Conservation (phyloP, 2,329 filamentous ascomycete species). For the Tolypocladium nubicola region DNA sequence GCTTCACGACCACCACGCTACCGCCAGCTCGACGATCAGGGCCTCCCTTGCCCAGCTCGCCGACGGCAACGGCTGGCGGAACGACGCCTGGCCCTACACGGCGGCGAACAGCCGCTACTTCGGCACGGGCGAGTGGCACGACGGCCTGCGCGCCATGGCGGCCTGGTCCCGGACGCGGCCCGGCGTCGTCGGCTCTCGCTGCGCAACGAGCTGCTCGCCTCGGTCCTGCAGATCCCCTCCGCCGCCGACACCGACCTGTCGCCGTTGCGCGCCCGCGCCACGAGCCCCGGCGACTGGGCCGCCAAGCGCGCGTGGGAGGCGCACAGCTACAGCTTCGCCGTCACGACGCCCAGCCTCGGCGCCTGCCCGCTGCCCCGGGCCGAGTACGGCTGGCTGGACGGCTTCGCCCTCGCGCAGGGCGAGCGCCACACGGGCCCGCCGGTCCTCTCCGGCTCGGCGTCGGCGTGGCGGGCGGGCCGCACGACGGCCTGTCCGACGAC, state of each 20-base stretch:
- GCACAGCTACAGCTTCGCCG: conserved; percentile 46
- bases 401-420: conserved; percentile 40
- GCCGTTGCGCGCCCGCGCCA: conserved; percentile 22
- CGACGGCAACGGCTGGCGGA: conserved; percentile 52
- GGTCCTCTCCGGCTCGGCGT: conserved; percentile 49
- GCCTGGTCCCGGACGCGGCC: conserved; percentile 33
- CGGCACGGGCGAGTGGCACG: conserved; percentile 41
- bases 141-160: conserved; percentile 40
- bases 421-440: conserved; percentile 39
- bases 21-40: background rate
- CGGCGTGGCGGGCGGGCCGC: conserved; percentile 30
- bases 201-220: conserved; percentile 46
- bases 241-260: conserved; percentile 38
- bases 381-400: conserved; percentile 35
- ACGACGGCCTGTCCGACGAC: conserved; percentile 30
- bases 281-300: conserved; percentile 34
- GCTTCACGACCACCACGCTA: background rate
- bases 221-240: conserved; percentile 35
- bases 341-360: conserved; percentile 32
- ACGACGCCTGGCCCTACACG: conserved; percentile 37
- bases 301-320: conserved; percentile 50
- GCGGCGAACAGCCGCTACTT: conserved; percentile 41
- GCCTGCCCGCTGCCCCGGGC: conserved; percentile 31
- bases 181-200: conserved; percentile 43
- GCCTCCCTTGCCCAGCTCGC: conserved; percentile 11